Evolutionary conservation across 2,329 filamentous ascomycete genomes (phyloP).

Genomic region (Calonectria multiphialidica): DNA sequence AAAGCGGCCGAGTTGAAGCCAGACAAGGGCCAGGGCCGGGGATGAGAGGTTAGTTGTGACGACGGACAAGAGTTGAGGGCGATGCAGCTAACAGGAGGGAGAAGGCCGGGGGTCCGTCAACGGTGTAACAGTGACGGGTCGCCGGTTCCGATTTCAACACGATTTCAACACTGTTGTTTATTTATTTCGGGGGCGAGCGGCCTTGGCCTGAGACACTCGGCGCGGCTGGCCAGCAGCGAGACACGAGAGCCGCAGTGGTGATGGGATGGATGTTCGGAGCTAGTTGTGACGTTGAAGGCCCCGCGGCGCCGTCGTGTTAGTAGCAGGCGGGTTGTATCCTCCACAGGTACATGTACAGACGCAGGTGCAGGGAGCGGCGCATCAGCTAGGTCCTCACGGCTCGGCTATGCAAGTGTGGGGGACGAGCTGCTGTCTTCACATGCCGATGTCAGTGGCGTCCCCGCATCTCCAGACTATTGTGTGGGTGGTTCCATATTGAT

Average conservation of each 20-base stretch:
- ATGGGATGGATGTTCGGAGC: not conserved
- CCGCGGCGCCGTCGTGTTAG: not conserved
- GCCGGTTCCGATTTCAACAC: not conserved
- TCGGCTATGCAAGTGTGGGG: slow-evolving; percentile 14
- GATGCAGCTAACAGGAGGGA: not conserved
- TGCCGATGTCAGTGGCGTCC: slow-evolving; percentile 15
- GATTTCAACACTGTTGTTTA: not conserved
- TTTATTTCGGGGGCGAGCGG: not conserved
- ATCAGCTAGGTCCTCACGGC: not conserved
- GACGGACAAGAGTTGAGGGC: not conserved
- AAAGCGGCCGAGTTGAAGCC: slow-evolving; percentile 34
- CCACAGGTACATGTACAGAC: not conserved
- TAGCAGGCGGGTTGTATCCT: not conserved
- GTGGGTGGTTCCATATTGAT: slow-evolving; percentile 2
- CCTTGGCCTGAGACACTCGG: not conserved
- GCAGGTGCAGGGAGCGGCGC: not conserved
- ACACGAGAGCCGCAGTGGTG: not conserved
- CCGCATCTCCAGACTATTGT: not conserved
- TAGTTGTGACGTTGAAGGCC: not conserved
- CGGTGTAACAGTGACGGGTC: not conserved
- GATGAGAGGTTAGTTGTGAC: not conserved
- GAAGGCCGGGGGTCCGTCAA: not conserved
- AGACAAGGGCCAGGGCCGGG: slow-evolving; percentile 1
- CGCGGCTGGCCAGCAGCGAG: not conserved
- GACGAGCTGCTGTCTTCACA: slow-evolving; percentile 4